Percentiles rank a stretch among this genome's conserved stretches.
Conservation (phyloP, 768 basidiomycete species). For the Rhodotorula taiwanensis region DNA sequence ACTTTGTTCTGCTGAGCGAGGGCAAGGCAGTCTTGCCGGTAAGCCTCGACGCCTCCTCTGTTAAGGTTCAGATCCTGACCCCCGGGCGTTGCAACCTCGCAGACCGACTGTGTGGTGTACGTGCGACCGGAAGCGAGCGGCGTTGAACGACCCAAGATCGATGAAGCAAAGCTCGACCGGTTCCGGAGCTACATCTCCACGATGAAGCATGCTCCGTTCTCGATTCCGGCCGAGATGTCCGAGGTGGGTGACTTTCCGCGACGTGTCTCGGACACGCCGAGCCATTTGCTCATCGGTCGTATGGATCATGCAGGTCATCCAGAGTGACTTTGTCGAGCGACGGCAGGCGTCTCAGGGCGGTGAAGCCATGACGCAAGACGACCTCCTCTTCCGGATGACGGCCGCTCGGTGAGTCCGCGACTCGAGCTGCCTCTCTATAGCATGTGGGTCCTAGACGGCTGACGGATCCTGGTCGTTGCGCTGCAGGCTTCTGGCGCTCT, state of each 20-base stretch:
- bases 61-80: too few relatives aligned
- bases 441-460: too few relatives aligned
- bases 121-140: constrained; percentile 15
- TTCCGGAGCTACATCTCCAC: constrained; percentile 36
- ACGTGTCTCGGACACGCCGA: too few relatives aligned
- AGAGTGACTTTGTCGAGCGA: constrained; percentile 39
- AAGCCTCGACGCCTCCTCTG: neutral
- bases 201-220: constrained; percentile 14
- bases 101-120: constrained; percentile 40
- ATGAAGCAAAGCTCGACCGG: constrained; percentile 14
- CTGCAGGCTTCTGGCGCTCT: constrained; percentile 36
- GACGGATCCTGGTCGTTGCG: neutral
- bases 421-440: neutral
- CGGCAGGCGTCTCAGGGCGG: constrained; percentile 30
- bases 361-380: constrained; percentile 40
- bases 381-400: constrained; percentile 41
- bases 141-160: neutral
- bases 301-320: constrained; percentile 42
- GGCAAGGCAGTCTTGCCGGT: constrained; percentile 41
- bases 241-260: constrained; percentile 38
- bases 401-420: constrained; percentile 27
- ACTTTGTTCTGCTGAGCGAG: constrained; percentile 37
- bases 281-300: too few relatives aligned
- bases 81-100: too few relatives aligned
- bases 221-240: constrained; percentile 35